Evolutionary conservation across 2,329 filamentous ascomycete species (phyloP), one percentile per base, ranked within the genome.

Genomic region (Pyricularia sp.): DNA sequence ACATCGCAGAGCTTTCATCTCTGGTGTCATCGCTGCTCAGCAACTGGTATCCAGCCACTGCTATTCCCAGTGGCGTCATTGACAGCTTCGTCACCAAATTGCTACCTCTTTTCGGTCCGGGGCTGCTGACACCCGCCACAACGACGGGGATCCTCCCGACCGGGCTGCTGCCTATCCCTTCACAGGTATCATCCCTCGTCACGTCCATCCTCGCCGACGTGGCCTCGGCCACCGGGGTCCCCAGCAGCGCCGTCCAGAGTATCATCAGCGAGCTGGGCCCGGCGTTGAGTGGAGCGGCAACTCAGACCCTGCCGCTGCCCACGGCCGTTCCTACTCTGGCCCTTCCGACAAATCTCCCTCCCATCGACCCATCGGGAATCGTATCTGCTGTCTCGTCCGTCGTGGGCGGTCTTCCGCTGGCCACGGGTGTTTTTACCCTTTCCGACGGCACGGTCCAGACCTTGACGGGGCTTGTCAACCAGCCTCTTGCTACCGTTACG

Each of bases 401-500:
- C 11, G 42, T 55, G 5, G 20, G 42, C 7, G 42, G 42, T 5
- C 20, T 55, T 1, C 17, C 20, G 1, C 20, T 7, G 20, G 42
- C 17, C 20, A 55, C 42, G 17, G 20, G 42, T n/a, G 20, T 55
- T 42, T 4, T 42, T 6, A 42, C 36, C 36, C 36, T 42, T 3
- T 12, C 36, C 36, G 36, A 42, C 17, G 36, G 36, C 36, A 42
- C 36, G 12, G 17, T 20, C 11, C 36, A 42, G 36, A 42, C 12
- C 36, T 9, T 42, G 12, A 42, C 36, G 3, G 36, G 36, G 10
- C 12, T 42, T 17, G 36, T 42, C 17, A 42, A 42, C 36, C 36
- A 2, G 17, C 36, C 36, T 12, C 36, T 94, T 1, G 26, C 36
- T 1, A 42, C 36, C 36, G 36, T 42, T 12, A 42, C 36, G 6